A percentile compares a stretch with the other conserved stretches of the same genome.
Evolutionary conservation across 2,329 filamentous ascomycete genomes (phyloP).

Genomic region (Stemphylium vesicarium): DNA sequence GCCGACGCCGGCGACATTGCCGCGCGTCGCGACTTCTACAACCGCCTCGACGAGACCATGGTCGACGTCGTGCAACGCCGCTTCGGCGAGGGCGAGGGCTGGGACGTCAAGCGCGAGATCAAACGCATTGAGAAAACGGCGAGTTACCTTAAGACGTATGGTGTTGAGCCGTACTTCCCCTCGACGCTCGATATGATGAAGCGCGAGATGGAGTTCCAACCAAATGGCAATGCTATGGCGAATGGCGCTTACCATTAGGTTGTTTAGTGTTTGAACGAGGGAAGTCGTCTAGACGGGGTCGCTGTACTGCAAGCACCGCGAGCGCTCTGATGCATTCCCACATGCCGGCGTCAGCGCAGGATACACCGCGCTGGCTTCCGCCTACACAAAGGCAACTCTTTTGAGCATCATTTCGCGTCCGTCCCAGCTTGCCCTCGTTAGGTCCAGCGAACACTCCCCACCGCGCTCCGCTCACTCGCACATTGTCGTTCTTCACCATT

Average conservation of each 20-base stretch:
- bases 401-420: too few relatives aligned
- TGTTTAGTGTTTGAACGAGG: constrained; percentile 16
- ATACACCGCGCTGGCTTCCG: too few relatives aligned
- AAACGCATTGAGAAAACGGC: constrained; percentile 64
- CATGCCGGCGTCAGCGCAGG: too few relatives aligned
- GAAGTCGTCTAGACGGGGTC: constrained; percentile 15
- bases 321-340: too few relatives aligned
- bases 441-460: too few relatives aligned
- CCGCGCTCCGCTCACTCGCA: neutral
- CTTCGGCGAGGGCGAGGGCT: constrained; percentile 60
- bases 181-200: constrained; percentile 59
- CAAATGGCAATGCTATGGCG: constrained; percentile 27
- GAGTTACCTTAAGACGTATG: constrained; percentile 58
- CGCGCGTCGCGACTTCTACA: constrained; percentile 59
- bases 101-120: constrained; percentile 59
- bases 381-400: too few relatives aligned
- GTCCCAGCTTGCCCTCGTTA: too few relatives aligned
- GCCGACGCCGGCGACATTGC: constrained; percentile 56
- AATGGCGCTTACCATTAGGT: constrained; percentile 45
- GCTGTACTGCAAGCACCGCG: neutral
- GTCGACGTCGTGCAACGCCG: constrained; percentile 59
- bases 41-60: constrained; percentile 57
- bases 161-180: constrained; percentile 62
- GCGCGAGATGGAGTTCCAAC: constrained; percentile 47
- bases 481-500: neutral